Base-by-base conservation (phyloP, 805 yeast genomes). In the Candida schatavii region DNA sequence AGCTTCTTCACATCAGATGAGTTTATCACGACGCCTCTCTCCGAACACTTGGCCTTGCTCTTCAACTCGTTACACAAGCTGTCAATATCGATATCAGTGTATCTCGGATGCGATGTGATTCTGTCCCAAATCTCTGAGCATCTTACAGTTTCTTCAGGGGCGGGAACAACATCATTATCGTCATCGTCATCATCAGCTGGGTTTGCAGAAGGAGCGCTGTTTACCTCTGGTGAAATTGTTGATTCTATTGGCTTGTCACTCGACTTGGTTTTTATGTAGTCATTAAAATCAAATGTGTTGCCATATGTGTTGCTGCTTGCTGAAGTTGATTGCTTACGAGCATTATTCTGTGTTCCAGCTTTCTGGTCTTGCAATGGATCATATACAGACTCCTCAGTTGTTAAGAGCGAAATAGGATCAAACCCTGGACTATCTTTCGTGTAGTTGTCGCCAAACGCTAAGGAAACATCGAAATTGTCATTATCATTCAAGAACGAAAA, bases 111-210 rank as follows among this genome's bases (percentile, higher is more conserved):
- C 18, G 93, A 65, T 2, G 97, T 86, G 29, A 93, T 85, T 56
- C 98, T 77, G 62, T 91, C 98, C 99, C 99, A 93, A 13, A 91
- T 84, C 51, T 89, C 97, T 0, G 95, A 79, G 63, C 99, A 93
- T 56, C 80, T 80, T 49, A 80, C 59, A 11, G 76, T 71, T 14
- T 63, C 65, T 43, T 81, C 84, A 6, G 79, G 84, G 3, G 84
- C 77, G 4, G 95, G 95, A 3, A 88, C 90, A 22, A 80, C 77
- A 42, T 60, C 70, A 26, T 67, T 70, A 36, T 57, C 60, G 6
- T 55, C 53, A 20, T 53, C 53, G 21, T 31, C 35, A 34, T 55
- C 61, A 41, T 58, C 60, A 11, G 47, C 46, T 14, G 49, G 56
- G 30, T 57, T 51, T 7, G 27, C 10, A 11, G 7, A 7, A 28